phyloP scores from a whole-genome alignment of 176 grass and related monocot species.

The Hyparrhenia diplandra region DNA sequence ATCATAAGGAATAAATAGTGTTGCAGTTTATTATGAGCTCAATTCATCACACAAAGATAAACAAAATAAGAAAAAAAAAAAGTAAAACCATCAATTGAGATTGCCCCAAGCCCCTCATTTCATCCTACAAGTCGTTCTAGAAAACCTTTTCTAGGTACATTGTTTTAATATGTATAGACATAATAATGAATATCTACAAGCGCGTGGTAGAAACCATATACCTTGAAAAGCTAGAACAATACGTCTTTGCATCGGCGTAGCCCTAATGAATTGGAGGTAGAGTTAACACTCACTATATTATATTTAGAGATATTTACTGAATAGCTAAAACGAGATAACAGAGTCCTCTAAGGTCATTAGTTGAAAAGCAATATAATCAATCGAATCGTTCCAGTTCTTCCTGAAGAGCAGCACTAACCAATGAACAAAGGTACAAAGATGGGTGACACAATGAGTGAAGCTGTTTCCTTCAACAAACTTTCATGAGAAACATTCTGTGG shows the following conservation, averaged over 20 bases:
- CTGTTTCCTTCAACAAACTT: not conserved
- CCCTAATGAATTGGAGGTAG: not conserved
- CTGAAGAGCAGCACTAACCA: not conserved
- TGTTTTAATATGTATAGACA: no score
- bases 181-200: no score
- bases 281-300: not conserved
- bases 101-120: not conserved
- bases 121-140: not conserved
- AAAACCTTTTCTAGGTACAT: no score
- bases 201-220: no score
- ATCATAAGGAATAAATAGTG: not conserved
- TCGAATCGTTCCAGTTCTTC: not conserved
- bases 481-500: constrained; percentile 23
- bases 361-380: not conserved
- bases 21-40: not conserved
- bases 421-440: not conserved
- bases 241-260: not conserved
- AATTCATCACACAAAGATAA: not conserved
- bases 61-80: not conserved
- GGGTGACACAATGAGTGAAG: not conserved
- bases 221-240: not conserved
- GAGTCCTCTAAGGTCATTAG: not conserved
- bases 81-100: not conserved
- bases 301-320: not conserved
- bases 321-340: not conserved